A percentile compares a stretch with the other conserved stretches of the same genome.
Evolutionary conservation across 257 asterid genomes (phyloP).

Genomic region (Nicotiana benthamiana): DNA sequence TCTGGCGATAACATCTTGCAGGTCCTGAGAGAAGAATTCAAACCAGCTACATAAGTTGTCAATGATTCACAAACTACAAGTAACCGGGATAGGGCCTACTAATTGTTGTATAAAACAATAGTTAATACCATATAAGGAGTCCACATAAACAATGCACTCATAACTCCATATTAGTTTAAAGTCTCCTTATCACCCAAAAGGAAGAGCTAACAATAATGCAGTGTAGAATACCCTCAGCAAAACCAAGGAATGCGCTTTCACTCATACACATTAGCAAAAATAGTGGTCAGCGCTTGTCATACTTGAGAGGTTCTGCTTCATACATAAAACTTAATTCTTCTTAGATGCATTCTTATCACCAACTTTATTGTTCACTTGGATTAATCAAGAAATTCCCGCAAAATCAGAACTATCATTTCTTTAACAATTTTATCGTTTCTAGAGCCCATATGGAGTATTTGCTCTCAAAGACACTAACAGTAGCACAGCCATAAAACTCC

Average conservation of each 20-base stretch:
- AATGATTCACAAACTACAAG: background rate
- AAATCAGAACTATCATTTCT: background rate
- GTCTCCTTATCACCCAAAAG: too few species aligned
- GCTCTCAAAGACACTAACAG: background rate
- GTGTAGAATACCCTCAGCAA: background rate
- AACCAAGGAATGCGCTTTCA: background rate
- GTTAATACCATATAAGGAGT: background rate
- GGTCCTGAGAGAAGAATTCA: conserved; percentile 5
- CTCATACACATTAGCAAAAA: background rate
- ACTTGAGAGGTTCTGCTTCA: background rate
- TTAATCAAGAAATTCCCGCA: background rate
- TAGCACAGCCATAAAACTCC: background rate
- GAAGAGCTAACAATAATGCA: too few species aligned
- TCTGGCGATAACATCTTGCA: conserved; percentile 21
- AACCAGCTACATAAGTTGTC: background rate
- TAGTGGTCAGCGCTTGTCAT: background rate
- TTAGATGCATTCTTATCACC: background rate
- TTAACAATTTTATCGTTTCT: background rate
- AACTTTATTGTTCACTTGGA: background rate
- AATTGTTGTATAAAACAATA: background rate
- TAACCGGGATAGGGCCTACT: background rate
- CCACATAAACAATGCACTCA: background rate
- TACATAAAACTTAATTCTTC: background rate
- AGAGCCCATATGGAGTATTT: background rate
- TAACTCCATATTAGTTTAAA: background rate